phyloP scores from a whole-genome alignment of 306 rosid species.

The Trifolium fragiferum region DNA sequence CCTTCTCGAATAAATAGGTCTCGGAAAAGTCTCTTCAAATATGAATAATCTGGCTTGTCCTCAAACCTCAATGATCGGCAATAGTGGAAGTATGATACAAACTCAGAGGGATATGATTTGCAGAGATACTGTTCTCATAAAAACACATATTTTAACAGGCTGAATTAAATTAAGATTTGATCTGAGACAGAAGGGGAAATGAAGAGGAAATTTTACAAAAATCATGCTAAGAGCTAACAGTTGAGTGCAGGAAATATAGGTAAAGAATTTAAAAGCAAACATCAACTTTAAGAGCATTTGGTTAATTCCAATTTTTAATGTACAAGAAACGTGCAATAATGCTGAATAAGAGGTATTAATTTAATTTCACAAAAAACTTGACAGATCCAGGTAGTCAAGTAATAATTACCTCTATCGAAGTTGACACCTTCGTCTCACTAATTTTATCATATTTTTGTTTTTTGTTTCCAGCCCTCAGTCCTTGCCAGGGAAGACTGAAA shows the following conservation, averaged over 20 bases:
- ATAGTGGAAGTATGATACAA: constrained; percentile 95
- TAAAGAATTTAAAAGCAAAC: constrained; percentile 1
- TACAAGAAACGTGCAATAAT: constrained; percentile 9
- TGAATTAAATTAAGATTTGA: constrained; percentile 28
- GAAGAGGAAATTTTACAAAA: constrained; percentile 16
- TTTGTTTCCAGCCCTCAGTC: constrained; percentile 95
- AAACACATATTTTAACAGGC: constrained; percentile 42
- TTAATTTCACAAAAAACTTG: constrained; percentile 25
- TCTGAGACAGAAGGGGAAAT: constrained; percentile 5
- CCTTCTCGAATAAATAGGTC: constrained; percentile 99
- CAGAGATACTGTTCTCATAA: constrained; percentile 77
- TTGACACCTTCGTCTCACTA: constrained; percentile 93
- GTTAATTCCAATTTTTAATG: constrained; percentile 18
- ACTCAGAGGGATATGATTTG: constrained; percentile 90
- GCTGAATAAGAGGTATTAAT: constrained; percentile 3
- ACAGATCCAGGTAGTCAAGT: constrained; percentile 20
- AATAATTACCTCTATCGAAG: constrained; percentile 83
- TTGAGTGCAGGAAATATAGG: constrained; percentile 30
- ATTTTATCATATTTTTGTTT: constrained; percentile 96
- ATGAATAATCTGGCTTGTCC: constrained; percentile 99
- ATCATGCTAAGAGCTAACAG: constrained; percentile 20
- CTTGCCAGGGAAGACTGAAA: constrained; percentile 99
- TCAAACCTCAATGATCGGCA: constrained; percentile 96
- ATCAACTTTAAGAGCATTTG: constrained; percentile 26
- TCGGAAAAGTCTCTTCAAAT: constrained; percentile 91